phyloP scores from a whole-genome alignment of 2,329 filamentous ascomycete species.

The Nothophoma quercina region DNA sequence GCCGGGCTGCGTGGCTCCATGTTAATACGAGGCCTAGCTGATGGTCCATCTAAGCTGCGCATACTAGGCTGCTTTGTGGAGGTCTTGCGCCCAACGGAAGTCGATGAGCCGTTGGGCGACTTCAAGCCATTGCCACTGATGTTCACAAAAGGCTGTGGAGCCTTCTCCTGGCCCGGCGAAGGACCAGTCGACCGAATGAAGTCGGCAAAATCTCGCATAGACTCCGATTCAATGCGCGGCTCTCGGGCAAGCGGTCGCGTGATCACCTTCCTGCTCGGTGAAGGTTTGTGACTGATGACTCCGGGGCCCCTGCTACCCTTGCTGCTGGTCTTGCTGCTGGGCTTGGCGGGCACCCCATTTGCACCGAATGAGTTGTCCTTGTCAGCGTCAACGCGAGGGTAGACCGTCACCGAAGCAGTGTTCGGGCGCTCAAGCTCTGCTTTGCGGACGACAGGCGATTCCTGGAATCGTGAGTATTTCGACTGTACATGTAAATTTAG shows the following conservation, averaged over 20 bases:
- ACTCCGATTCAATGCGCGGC: conserved; percentile 73
- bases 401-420: conserved; percentile 39
- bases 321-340: conserved; percentile 30
- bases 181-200: conserved; percentile 87
- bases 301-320: conserved; percentile 33
- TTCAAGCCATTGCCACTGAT: conserved; percentile 29
- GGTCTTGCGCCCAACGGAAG: conserved; percentile 39
- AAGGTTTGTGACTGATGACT: conserved; percentile 28
- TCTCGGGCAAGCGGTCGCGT: conserved; percentile 68
- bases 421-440: conserved; percentile 27
- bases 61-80: conserved; percentile 33
- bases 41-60: conserved; percentile 29
- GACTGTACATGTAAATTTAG: not conserved
- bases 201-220: conserved; percentile 82
- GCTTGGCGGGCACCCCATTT: conserved; percentile 33
- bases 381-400: conserved; percentile 42
- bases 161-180: conserved; percentile 40
- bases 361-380: conserved; percentile 41
- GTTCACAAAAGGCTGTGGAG: conserved; percentile 45
- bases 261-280: conserved; percentile 35
- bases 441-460: conserved; percentile 29
- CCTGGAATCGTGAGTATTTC: conserved; percentile 26
- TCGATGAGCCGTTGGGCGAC: conserved; percentile 29
- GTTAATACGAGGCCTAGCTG: conserved; percentile 38
- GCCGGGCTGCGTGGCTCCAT: conserved; percentile 71